Evolutionary conservation across 805 yeast species (phyloP), one percentile per base, ranked within the genome.

Genomic region (Candida arabinofermentans): DNA sequence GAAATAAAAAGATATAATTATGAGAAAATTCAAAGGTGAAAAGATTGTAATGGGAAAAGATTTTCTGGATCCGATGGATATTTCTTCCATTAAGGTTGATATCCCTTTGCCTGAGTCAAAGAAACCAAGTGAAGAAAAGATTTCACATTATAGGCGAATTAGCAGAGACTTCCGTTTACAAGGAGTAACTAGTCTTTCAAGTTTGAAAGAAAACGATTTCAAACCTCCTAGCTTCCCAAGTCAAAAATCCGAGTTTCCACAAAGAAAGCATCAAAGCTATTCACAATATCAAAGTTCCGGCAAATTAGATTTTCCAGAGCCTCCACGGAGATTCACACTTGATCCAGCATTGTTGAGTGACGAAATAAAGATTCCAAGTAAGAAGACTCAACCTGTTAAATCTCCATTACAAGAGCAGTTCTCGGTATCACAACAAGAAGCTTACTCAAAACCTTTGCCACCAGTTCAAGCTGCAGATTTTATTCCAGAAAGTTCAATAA

Each of bases 1-100:
- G 13, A 22, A 17, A 27, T 21, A 13, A 23, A n/a, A 34, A 14
- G 5, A 13, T 13, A 7, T 8, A 5, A 26, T 18, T 41, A 33
- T 55, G 53, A 44, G 52, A 26, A 52, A 50, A 29, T 49, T 51
- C 24, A 54, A 43, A 34, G 65, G 64, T 5, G 54, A 61, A 29
- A 47, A 41, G 33, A 41, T 61, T 8, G 37, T 39, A 10, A 39
- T 39, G 18, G 47, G 41, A 2, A 43, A 39, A n/a, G 66, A 61
- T 40, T 59, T 55, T 33, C 34, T 34, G 27, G 48, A 37, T 27
- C 56, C 49, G 9, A 27, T 39, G 27, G 40, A 43, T 13, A 22
- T 48, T 3, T 21, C 37, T 12, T 14, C 27, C n/a, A 14, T 48
- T 6, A 27, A 35, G 8, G 44, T 46, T 1, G 42, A 21, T 6